Evolutionary conservation across 2,329 filamentous ascomycete genomes (phyloP).

Genomic region (Fusarium odoratissimum): DNA sequence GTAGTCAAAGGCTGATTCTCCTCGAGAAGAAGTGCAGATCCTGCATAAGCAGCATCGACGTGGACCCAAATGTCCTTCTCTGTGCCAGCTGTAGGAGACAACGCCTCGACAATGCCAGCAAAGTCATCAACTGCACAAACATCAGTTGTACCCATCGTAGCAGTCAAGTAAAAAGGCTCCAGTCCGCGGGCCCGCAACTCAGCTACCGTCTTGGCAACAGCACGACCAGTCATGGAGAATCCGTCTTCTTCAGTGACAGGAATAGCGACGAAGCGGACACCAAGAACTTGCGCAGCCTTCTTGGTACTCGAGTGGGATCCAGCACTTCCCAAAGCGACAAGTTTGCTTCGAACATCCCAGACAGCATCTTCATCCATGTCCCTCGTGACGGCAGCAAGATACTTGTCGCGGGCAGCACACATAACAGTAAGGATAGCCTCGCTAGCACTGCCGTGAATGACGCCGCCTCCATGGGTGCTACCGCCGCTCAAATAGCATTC

Average conservation of each 20-base stretch:
- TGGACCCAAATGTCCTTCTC: slow-evolving; percentile 83
- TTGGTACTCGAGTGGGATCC: slow-evolving; percentile 86
- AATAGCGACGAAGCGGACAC: slow-evolving; percentile 80
- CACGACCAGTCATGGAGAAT: slow-evolving; percentile 78
- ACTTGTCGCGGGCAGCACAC: slow-evolving; percentile 86
- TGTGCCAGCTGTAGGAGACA: slow-evolving; percentile 48
- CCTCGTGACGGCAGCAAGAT: slow-evolving; percentile 69
- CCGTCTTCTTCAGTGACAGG: slow-evolving; percentile 70
- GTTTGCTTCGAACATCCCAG: slow-evolving; percentile 60
- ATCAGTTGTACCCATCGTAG: slow-evolving; percentile 88
- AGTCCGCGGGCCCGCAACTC: slow-evolving; percentile 75
- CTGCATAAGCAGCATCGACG: slow-evolving; percentile 93
- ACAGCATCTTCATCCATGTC: slow-evolving; percentile 79
- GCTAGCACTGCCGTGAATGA: slow-evolving; percentile 91
- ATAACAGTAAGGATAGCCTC: slow-evolving; percentile 90
- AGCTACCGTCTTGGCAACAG: slow-evolving; percentile 58
- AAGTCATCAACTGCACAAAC: slow-evolving; percentile 91
- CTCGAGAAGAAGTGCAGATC: slow-evolving; percentile 82
- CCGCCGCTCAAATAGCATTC: slow-evolving; percentile 78
- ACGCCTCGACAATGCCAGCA: slow-evolving; percentile 68
- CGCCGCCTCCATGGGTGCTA: slow-evolving; percentile 80
- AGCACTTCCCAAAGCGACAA: slow-evolving; percentile 85
- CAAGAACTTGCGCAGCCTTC: slow-evolving; percentile 87
- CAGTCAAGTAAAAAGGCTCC: slow-evolving; percentile 87
- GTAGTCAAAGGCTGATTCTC: slow-evolving; percentile 79